Base-by-base conservation (phyloP, 164 flowering plant genomes). In the Saururus chinensis region DNA sequence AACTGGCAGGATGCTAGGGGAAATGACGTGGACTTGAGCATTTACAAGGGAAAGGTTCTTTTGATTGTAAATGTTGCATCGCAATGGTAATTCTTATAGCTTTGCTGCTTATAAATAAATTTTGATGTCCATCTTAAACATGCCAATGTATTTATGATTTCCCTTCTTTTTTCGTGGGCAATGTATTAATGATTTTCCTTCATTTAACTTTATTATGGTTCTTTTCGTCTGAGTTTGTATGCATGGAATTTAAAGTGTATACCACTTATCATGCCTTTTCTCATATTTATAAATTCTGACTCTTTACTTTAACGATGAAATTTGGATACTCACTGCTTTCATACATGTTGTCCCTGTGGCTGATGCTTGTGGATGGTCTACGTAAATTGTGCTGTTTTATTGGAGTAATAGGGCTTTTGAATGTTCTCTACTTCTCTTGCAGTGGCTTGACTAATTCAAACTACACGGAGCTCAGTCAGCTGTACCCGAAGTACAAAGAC, bases 391-490 rank as follows among this genome's bases (percentile, higher is more conserved):
- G n/a, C n/a, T n/a, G n/a, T n/a, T n/a, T n/a, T n/a, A n/a, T n/a
- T 30, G 6, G 2, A 30, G 37, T 30, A 30, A 30, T 30, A 30
- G 2, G 6, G 37, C 19, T 65, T 49, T 5, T 55, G 26, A 8
- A 40, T 40, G 4, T 25, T 60, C 22, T 37, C 24, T 42, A 37
- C 51, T 17, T 7, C 62, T 70, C 45, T 41, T 79, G 72, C 82
- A 90, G 97, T 75, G 93, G 91, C 56, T 75, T 91, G 74, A 81
- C 96, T 57, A 81, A 88, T 66, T 82, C 92, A 11, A 92, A 92
- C 74, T 89, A 92, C 76, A 82, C 84, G 0, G 98, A 89, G 77
- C 74, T 92, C 65, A 71, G 57, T 66, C 68, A 80, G 59, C 37
- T 92, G 66, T 86, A 89, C 53, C 66, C 78, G 68, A 83, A 86